Percentiles rank a stretch among this genome's conserved stretches.
Evolutionary conservation across 805 yeast species (phyloP).

Genomic region (Candida taoyuanica): DNA sequence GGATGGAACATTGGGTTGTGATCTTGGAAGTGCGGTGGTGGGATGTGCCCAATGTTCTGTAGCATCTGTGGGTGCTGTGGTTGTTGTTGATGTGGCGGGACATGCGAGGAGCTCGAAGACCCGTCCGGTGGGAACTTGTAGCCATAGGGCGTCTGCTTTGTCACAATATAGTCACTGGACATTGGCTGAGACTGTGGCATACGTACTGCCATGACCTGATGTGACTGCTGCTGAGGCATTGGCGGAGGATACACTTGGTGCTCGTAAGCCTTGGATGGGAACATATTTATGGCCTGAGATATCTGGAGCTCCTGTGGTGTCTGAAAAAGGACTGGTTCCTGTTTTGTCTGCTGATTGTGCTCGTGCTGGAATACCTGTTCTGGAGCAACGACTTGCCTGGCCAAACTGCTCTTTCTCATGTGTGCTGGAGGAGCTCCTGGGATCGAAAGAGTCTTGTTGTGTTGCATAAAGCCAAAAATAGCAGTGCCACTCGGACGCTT

Average conservation of each 20-base stretch:
- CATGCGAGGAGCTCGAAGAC: slow-evolving; percentile 8
- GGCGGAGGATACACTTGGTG: slow-evolving; percentile 9
- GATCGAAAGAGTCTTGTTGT: slow-evolving; percentile 57
- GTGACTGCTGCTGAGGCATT: slow-evolving; percentile 4
- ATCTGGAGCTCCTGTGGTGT: slow-evolving; percentile 17
- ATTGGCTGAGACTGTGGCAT: slow-evolving; percentile 3
- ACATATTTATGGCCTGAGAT: slow-evolving; percentile 1
- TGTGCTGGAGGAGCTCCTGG: slow-evolving; percentile 34
- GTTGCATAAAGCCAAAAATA: slow-evolving; percentile 68
- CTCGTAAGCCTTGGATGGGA: slow-evolving; percentile 1
- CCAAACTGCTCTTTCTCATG: slow-evolving; percentile 4
- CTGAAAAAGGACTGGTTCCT: slow-evolving; percentile 21
- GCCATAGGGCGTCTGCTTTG: slow-evolving; percentile 41
- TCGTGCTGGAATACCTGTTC: slow-evolving; percentile 16
- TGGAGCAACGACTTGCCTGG: slow-evolving; percentile 19
- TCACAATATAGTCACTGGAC: slow-evolving; percentile 42
- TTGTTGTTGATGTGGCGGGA: slow-evolving; percentile 5
- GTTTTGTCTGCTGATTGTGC: slow-evolving; percentile 17
- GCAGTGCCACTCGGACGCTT: slow-evolving; percentile 75
- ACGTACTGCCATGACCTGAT: neutral
- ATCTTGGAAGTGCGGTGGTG: neutral
- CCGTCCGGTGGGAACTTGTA: slow-evolving; percentile 53
- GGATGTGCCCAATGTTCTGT: neutral
- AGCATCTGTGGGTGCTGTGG: slow-evolving; percentile 2
- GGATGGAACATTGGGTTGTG: neutral